A percentile compares a stretch with the other conserved stretches of the same genome.
These are phyloP conservation scores for Trametes versicolor DNA, from an alignment of 1,284 basidiomycete genomes.

Conservation along the genomic window DNA sequence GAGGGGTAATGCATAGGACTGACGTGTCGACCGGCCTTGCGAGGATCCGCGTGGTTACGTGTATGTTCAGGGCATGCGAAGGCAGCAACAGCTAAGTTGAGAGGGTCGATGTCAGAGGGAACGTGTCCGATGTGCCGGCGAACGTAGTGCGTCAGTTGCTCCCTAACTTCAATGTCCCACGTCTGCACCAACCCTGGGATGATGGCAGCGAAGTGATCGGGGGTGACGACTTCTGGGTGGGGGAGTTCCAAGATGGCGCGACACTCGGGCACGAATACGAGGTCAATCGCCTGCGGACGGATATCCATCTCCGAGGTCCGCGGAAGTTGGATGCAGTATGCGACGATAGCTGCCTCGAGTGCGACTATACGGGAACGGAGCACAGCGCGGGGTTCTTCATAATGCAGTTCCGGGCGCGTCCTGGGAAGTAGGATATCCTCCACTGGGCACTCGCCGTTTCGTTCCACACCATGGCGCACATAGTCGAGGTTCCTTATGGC, in stretches of 20 bases:
- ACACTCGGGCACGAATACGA: conserved; percentile 7
- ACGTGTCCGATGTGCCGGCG: not conserved
- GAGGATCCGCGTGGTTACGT: not conserved
- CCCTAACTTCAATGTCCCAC: not conserved
- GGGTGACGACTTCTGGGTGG: not conserved
- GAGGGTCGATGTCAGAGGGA: not conserved
- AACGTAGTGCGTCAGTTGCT: conserved; percentile 8
- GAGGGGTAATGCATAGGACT: conserved; percentile 10
- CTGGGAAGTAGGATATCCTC: not conserved
- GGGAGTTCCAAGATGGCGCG: conserved; percentile 11
- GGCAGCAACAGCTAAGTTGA: conserved; percentile 16
- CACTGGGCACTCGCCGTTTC: not conserved
- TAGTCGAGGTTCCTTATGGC: not conserved
- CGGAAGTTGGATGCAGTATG: conserved; percentile 11
- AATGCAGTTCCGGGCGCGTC: not conserved
- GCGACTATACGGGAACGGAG: conserved; percentile 2
- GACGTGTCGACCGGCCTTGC: not conserved
- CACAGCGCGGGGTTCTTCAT: not conserved
- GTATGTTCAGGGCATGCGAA: not conserved
- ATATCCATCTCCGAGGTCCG: conserved; percentile 4
- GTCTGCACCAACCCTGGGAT: not conserved
- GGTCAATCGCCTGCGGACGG: conserved; percentile 13
- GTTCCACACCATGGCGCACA: conserved; percentile 6
- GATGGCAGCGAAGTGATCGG: not conserved
- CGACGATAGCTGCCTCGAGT: conserved; percentile 10